Evolutionary conservation across 169 alveolate genomes (phyloP).

Genomic region (Eimeria tenella): DNA sequence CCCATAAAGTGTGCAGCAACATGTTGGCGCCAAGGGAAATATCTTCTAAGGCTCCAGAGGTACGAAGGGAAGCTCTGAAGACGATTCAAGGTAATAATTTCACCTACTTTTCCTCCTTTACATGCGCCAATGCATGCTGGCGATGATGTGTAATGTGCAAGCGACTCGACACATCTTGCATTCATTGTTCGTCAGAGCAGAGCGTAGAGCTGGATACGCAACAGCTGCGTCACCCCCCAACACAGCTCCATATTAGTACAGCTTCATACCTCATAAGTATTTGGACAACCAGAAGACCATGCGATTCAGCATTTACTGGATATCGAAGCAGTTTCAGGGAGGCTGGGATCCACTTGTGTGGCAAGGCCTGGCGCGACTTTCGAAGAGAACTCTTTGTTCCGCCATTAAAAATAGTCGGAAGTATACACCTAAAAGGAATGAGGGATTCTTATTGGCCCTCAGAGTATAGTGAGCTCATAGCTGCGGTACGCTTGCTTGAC

Average conservation of each 20-base stretch:
- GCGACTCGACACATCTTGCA: slow-evolving; percentile 17
- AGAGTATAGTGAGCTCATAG: no score
- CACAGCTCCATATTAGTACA: neutral
- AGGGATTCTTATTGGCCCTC: no score
- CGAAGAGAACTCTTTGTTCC: no score
- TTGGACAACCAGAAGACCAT: no score
- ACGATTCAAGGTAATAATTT: neutral
- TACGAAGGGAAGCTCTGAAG: neutral
- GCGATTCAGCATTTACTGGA: no score
- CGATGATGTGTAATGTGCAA: slow-evolving; percentile 12
- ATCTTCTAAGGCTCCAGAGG: neutral
- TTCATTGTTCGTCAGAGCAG: neutral
- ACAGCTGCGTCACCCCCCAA: neutral
- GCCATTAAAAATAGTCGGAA: no score
- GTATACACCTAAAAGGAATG: no score
- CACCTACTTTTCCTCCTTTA: neutral
- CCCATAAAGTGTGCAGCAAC: neutral
- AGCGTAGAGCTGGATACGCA: slow-evolving; percentile 8
- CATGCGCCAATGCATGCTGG: slow-evolving; percentile 2
- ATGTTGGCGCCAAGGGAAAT: neutral
- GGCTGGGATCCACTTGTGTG: no score
- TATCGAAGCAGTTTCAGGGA: no score
- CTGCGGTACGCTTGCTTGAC: no score
- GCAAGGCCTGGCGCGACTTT: no score
- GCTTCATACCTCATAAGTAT: neutral